Percentiles rank a stretch among this genome's conserved stretches.
Evolutionary conservation across 352 stramenopile species (phyloP).

Genomic region (Phytophthora cajani): DNA sequence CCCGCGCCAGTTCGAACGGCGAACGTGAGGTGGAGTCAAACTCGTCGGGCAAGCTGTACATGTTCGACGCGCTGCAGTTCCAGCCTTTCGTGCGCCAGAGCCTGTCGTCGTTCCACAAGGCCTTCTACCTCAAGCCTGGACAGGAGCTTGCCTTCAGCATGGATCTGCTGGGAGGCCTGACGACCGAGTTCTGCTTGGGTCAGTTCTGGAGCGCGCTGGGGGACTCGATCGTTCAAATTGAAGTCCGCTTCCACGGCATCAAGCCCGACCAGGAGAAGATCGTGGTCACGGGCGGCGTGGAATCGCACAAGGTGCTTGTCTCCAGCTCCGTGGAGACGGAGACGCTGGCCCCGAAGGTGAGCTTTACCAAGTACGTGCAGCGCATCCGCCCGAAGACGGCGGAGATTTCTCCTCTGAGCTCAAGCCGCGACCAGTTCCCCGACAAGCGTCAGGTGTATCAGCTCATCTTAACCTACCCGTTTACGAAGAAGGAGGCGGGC

Average conservation of each 20-base stretch:
- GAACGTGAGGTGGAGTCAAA: conserved; percentile 69
- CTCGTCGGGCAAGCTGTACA: conserved; percentile 76
- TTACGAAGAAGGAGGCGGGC: conserved; percentile 85
- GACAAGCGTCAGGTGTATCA: conserved; percentile 90
- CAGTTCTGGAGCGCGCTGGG: conserved; percentile 92
- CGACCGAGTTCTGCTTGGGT: conserved; percentile 88
- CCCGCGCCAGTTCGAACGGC: conserved; percentile 40
- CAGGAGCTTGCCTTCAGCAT: conserved; percentile 77
- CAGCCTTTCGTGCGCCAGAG: conserved; percentile 87
- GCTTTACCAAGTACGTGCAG: conserved; percentile 87
- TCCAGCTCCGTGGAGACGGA: conserved; percentile 78
- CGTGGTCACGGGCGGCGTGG: conserved; percentile 64
- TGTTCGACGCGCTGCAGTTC: conserved; percentile 92
- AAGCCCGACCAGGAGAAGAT: conserved; percentile 72
- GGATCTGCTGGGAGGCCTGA: conserved; percentile 75
- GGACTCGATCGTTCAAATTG: conserved; percentile 78
- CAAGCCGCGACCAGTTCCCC: conserved; percentile 81
- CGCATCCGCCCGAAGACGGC: conserved; percentile 79
- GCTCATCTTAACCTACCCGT: conserved; percentile 91
- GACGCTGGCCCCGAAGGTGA: conserved; percentile 72
- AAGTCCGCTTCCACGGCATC: conserved; percentile 89
- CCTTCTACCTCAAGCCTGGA: conserved; percentile 71
- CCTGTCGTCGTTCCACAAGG: conserved; percentile 69
- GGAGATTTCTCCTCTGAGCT: conserved; percentile 82
- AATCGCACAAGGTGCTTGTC: conserved; percentile 81